Percentiles rank a stretch among this genome's conserved stretches.
phyloP scores from a whole-genome alignment of 768 basidiomycete genomes.

The Naematelia aurantialba region DNA sequence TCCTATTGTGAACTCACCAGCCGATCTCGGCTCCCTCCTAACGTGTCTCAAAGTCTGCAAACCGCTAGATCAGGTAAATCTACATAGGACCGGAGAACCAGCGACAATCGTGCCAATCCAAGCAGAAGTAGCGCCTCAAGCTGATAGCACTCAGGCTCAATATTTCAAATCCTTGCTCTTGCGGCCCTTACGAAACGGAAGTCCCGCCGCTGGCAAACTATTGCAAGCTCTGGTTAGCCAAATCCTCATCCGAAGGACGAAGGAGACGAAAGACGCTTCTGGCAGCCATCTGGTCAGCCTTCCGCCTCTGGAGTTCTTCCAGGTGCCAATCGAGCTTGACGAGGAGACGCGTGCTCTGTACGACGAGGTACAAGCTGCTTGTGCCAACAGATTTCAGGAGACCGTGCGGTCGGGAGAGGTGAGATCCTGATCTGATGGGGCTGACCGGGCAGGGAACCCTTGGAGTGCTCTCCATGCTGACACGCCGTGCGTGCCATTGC shows the following conservation, averaged over 20 bases:
- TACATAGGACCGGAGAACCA: no score
- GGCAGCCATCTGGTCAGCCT: slow-evolving; percentile 65
- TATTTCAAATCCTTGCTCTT: slow-evolving; percentile 75
- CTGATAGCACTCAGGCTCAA: slow-evolving; percentile 52
- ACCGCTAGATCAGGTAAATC: slow-evolving; percentile 68
- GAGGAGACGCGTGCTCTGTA: slow-evolving; percentile 34
- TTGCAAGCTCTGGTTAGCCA: slow-evolving; percentile 51
- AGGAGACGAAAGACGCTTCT: slow-evolving; percentile 74
- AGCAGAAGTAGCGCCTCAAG: not conserved
- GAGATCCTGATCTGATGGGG: not conserved
- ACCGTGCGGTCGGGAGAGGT: slow-evolving; percentile 32
- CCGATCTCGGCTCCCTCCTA: slow-evolving; percentile 84
- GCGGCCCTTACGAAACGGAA: slow-evolving; percentile 69
- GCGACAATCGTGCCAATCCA: not conserved
- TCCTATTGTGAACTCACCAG: slow-evolving; percentile 66
- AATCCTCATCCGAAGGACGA: slow-evolving; percentile 32
- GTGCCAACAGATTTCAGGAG: slow-evolving; percentile 20
- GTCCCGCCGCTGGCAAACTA: slow-evolving; percentile 65
- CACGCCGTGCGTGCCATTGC: slow-evolving; percentile 20
- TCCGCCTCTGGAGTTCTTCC: slow-evolving; percentile 73
- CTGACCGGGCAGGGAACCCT: slow-evolving; percentile 20
- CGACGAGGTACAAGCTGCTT: slow-evolving; percentile 28
- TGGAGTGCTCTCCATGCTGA: slow-evolving; percentile 39
- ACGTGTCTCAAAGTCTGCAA: slow-evolving; percentile 80
- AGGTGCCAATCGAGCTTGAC: slow-evolving; percentile 32